phyloP scores from a whole-genome alignment of 352 stramenopile genomes.

The Phytophthora rubi region DNA sequence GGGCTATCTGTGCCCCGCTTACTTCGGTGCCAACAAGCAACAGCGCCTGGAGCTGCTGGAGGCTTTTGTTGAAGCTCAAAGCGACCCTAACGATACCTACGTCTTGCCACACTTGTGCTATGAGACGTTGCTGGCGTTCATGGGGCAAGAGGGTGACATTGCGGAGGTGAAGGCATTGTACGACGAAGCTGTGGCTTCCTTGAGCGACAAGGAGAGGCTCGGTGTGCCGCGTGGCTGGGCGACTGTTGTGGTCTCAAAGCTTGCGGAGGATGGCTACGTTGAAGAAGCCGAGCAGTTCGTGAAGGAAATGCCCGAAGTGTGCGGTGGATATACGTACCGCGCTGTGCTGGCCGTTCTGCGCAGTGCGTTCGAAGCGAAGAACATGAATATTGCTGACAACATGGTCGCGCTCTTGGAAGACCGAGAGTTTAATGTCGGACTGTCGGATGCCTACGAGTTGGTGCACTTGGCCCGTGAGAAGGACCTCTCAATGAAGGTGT shows the following conservation, averaged over 20 bases:
- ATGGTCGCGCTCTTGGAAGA: conserved; percentile 51
- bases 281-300: conserved; percentile 47
- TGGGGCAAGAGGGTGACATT: conserved; percentile 42
- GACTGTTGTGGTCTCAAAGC: conserved; percentile 49
- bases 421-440: conserved; percentile 42
- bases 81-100: conserved; percentile 46
- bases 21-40: conserved; percentile 53
- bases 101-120: conserved; percentile 54
- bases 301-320: conserved; percentile 47
- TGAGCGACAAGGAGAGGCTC: conserved; percentile 31
- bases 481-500: conserved; percentile 38
- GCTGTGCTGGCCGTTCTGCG: conserved; percentile 52
- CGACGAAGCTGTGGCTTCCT: conserved; percentile 49
- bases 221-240: conserved; percentile 58
- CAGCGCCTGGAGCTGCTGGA: conserved; percentile 67
- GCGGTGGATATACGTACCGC: conserved; percentile 52
- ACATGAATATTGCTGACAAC: conserved; percentile 35
- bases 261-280: conserved; percentile 40
- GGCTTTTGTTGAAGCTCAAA: conserved; percentile 47
- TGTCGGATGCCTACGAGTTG: conserved; percentile 58
- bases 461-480: conserved; percentile 59
- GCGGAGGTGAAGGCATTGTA: conserved; percentile 52
- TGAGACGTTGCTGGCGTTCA: conserved; percentile 48
- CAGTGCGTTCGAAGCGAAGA: conserved; percentile 32
- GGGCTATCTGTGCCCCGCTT: conserved; percentile 51